Evolutionary conservation across 768 basidiomycete species (phyloP), one percentile per base, ranked within the genome.

Genomic region (Vishniacozyma victoriae): DNA sequence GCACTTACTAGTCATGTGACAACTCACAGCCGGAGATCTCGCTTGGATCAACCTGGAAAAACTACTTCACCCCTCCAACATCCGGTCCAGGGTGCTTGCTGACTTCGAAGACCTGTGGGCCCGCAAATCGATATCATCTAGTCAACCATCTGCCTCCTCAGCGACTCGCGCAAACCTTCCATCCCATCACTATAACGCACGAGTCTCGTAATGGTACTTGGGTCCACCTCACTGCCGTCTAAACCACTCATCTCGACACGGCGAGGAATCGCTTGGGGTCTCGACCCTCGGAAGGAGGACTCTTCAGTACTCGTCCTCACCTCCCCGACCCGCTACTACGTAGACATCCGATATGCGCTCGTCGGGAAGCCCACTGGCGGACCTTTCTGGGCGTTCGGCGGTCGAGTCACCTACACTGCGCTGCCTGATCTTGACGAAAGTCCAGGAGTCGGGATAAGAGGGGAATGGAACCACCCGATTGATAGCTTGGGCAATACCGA

Each of bases 301-400:
- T 46, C 44, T n/a, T 46, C 44, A n/a, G 44, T 46, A 3, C 44
- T 46, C 12, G 44, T 46, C n/a, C 29, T 35, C 13, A 35, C 15
- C 33, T n/a, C 44, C 13, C 44, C 44, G 4, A 26, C 27, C n/a
- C n/a, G 33, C 12, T 22, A 46, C 22, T 46, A 46, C 44, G 36
- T 46, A 11, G 44, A 46, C 19, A 46, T 46, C 26, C 44, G 44
- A 14, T 46, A 35, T 33, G 44, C 44, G 4, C 44, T 46, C n/a
- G 14, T 4, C 4, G 44, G 44, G n/a, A 14, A 12, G 5, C 15
- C 29, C 22, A 46, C 44, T 12, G 15, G 12, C 3, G 44, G 44
- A 18, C 44, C 44, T 11, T 46, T 46, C 44, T 46, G 44, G 44
- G 44, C 44, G 4, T 46, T 46, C 16, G 44, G 31, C 18, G 44